Percentiles rank a stretch among this genome's conserved stretches.
Evolutionary conservation across 106 monocot species (phyloP).

Genomic region (Acanthochlamys bracteata): DNA sequence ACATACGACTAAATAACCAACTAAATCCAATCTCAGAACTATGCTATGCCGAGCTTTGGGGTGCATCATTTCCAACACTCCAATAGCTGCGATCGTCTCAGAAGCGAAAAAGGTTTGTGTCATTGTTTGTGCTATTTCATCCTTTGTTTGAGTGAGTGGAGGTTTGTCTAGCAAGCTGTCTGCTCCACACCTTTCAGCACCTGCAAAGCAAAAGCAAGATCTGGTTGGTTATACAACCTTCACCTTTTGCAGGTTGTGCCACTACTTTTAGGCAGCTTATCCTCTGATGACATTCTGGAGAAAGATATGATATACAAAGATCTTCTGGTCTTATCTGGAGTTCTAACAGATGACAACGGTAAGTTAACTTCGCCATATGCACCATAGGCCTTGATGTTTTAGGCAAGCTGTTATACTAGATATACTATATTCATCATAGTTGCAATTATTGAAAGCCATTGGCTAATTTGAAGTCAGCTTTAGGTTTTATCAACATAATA

Average conservation of each 20-base stretch:
- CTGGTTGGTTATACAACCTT: no score
- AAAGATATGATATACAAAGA: constrained; percentile 75
- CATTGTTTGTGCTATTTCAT: constrained; percentile 1
- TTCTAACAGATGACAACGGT: constrained; percentile 82
- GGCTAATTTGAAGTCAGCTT: not conserved
- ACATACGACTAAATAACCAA: not conserved
- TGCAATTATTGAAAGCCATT: not conserved
- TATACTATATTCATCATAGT: no score
- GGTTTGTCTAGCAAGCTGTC: no score
- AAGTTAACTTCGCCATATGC: not conserved
- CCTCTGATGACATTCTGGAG: constrained; percentile 31
- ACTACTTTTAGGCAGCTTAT: constrained; percentile 48
- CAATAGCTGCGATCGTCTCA: constrained; percentile 49
- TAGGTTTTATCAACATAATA: not conserved
- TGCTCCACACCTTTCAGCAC: no score
- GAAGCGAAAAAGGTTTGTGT: constrained; percentile 70
- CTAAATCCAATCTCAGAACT: constrained; percentile 29
- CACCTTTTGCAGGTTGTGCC: constrained; percentile 75
- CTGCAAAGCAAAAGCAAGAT: no score
- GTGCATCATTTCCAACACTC: constrained; percentile 65
- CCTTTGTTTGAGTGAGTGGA: no score
- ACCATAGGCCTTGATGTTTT: not conserved
- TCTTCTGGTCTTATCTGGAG: constrained; percentile 70
- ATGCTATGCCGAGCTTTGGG: constrained; percentile 72
- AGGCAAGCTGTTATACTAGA: no score